Evolutionary conservation across 768 basidiomycete species (phyloP), one percentile per base, ranked within the genome.

Genomic region (Boletales sp.): DNA sequence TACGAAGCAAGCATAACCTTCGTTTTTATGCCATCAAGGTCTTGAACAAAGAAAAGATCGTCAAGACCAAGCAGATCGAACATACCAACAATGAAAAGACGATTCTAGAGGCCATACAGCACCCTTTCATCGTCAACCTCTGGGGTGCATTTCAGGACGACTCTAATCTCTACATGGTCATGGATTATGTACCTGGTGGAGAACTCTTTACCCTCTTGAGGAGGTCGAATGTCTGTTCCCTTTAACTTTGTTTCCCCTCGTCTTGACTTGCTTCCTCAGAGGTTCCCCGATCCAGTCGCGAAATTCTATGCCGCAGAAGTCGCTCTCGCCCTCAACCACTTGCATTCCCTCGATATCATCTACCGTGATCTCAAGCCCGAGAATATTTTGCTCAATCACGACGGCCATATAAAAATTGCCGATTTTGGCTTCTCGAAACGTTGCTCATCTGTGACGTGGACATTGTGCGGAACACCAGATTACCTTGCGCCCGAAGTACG

Each of bases 331-430:
- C 79, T 98, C 56, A 89, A 93, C 59, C 85, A 97, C 65, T 73
- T 98, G 2, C 96, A 98, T 61, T 71, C 73, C 13, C 78, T 84
- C 18, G 82, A 94, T 59, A 94, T 98, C 67, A 89, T 98, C 53
- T 98, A 98, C 68, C 90, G 95, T 15, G 95, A 98, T 70, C 80
- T 98, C 41, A 98, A 99, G 69, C 96, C 96, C 2, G 96, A 99
- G 66, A 97, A 97, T 64, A 88, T 97, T 42, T 78, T 97, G 30
- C 80, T 97, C 45, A 91, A 88, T 55, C 78, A 83, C n/a, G 94
- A 96, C 63, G 94, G 94, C 0, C 94, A 97, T 67, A 92, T 97
- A 71, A 96, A 95, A 70, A 86, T 97, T 32, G 92, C 94, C 14
- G 94, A 97, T 66, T 97, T 97, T 60, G 94, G 94, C 13, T 96